Base-by-base conservation (phyloP, 2,329 filamentous ascomycete species). In the Ophiognomonia clavigignenti-juglandacearum region DNA sequence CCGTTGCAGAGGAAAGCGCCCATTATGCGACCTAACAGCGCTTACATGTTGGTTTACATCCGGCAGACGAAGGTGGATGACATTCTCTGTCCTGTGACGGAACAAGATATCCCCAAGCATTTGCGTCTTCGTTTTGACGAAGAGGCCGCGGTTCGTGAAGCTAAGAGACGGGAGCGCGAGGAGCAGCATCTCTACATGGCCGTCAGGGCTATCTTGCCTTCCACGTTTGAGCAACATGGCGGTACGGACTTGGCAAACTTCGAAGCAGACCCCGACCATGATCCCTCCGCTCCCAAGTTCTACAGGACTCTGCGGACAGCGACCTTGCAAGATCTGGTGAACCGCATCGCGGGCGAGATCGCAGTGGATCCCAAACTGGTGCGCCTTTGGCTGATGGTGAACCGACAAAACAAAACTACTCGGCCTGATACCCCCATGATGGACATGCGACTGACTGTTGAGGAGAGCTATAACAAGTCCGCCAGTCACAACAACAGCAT, bases 11-110 rank as follows among this genome's bases (percentile, higher is more conserved):
- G 79, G 63, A 77, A 78, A 60, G 65, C 71, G 4, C 78, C 80
- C 2, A 65, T 81, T 57, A 77, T 84, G 68, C 75, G 82, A 45
- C 79, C 82, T 51, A 85, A 83, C 67, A 98, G 91, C 64, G 95
- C 93, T 5, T 98, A 98, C 73, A 98, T 98, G 93, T 70, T 98
- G 73, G 95, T 98, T 2, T 98, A 98, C 62, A 89, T 98, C 55
- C 85, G 93, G 38, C 88, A 96, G 63, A 86, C 85, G 43, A 81
- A 85, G 47, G 68, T 95, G n/a, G 87, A 96, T 60, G 77, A 87
- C 55, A 84, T 97, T 39, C 75, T 98, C 44, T 80, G 85, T 35
- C 80, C 83, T 0, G 86, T 93, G 31, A 77, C 79, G n/a, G 76
- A 85, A 54, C 78, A 86, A 2, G 85, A 95, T 58, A 88, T 90